A percentile compares a stretch with the other conserved stretches of the same genome.
These are phyloP conservation scores for Dothideomycetes sp. DNA, from an alignment of 2,329 filamentous ascomycete genomes.

Conservation along the genomic window DNA sequence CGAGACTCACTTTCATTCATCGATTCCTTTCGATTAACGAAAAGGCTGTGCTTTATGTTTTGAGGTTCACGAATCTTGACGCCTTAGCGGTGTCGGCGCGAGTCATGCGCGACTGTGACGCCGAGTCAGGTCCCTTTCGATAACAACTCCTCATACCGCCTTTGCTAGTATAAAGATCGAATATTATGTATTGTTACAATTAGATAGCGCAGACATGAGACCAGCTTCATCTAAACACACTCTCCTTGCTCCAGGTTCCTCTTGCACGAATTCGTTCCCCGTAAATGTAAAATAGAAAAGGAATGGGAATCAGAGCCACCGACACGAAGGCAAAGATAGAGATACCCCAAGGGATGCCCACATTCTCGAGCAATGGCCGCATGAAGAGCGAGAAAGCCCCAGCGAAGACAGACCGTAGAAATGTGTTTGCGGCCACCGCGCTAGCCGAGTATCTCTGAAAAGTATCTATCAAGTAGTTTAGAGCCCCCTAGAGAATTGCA, in stretches of 20 bases:
- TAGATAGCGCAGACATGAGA: neutral
- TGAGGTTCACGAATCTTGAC: no score
- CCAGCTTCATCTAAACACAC: neutral
- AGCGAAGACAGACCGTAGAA: conserved; percentile 23
- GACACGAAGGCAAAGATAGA: conserved; percentile 22
- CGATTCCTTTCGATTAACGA: no score
- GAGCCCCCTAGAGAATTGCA: no score
- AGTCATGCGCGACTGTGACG: no score
- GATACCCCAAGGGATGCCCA: conserved; percentile 24
- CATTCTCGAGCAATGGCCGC: conserved; percentile 20
- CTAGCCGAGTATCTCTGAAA: conserved; percentile 27
- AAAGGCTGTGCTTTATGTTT: no score
- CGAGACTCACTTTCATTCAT: no score
- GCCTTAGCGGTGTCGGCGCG: no score
- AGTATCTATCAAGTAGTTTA: conserved; percentile 36
- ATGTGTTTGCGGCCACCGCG: conserved; percentile 23
- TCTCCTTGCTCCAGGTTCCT: conserved; percentile 11
- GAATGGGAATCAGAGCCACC: conserved; percentile 17
- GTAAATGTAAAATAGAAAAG: conserved; percentile 28
- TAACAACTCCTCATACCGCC: no score
- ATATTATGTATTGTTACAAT: neutral
- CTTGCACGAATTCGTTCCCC: conserved; percentile 34
- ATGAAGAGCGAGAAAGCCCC: conserved; percentile 24
- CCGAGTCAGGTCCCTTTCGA: no score
- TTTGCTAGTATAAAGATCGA: no score